phyloP scores from a whole-genome alignment of 2,329 filamentous ascomycete genomes.

The Fusarium aywerte region DNA sequence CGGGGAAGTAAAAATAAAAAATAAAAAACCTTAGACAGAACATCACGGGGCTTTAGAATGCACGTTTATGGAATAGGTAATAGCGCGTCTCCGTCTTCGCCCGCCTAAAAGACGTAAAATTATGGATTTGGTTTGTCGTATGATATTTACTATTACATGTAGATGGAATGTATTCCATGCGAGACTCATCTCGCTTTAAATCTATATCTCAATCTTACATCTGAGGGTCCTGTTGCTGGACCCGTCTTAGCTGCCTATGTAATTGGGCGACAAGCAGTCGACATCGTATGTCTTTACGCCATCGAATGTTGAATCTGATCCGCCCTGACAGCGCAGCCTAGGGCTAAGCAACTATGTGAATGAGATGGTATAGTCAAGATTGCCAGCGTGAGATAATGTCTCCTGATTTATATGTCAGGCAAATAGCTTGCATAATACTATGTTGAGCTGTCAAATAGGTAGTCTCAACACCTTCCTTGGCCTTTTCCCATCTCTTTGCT shows the following conservation, averaged over 20 bases:
- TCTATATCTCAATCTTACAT: conserved; percentile 16
- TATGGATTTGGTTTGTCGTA: conserved; percentile 41
- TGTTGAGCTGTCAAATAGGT: not conserved
- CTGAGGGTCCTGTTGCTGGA: conserved; percentile 21
- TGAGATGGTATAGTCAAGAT: conserved; percentile 1
- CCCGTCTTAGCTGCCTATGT: conserved; percentile 22
- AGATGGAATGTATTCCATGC: conserved; percentile 9
- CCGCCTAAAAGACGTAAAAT: conserved; percentile 36
- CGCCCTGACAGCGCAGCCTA: not conserved
- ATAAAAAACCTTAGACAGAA: conserved; percentile 33
- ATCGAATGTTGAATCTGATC: conserved; percentile 20
- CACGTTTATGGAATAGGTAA: conserved; percentile 40
- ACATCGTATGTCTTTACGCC: conserved; percentile 29
- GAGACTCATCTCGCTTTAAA: conserved; percentile 24
- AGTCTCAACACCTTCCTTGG: not conserved
- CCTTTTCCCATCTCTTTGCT: not conserved
- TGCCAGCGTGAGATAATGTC: not conserved
- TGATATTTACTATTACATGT: conserved; percentile 10
- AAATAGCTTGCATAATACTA: not conserved
- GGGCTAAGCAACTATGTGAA: not conserved
- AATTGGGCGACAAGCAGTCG: conserved; percentile 29
- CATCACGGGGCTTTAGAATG: conserved; percentile 33
- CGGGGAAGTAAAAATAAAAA: conserved; percentile 37
- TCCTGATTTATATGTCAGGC: not conserved
- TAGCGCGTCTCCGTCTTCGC: conserved; percentile 37